These are phyloP conservation scores for Eremochloa ophiuroides DNA, from an alignment of 176 grass and related monocot species.

Conservation along the genomic window DNA sequence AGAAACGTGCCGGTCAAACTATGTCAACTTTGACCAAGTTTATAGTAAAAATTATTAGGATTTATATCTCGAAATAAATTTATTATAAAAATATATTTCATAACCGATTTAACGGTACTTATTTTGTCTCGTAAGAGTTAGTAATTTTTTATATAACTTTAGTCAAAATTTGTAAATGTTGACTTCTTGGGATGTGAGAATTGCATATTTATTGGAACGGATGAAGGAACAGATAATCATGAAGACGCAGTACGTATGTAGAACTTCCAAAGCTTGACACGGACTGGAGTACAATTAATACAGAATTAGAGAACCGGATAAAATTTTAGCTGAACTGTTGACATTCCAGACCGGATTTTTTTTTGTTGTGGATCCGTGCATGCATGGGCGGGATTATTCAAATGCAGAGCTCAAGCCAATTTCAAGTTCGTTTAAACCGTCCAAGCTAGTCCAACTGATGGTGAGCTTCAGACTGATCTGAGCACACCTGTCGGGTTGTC, in stretches of 20 bases:
- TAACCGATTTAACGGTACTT: too few relatives aligned
- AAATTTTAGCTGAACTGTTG: neutral
- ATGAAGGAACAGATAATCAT: neutral
- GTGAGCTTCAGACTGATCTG: neutral
- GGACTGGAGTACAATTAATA: neutral
- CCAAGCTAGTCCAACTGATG: neutral
- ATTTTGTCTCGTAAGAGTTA: too few relatives aligned
- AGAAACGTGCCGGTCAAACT: too few relatives aligned
- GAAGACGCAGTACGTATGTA: neutral
- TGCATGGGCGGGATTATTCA: neutral
- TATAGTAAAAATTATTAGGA: too few relatives aligned
- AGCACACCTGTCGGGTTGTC: neutral
- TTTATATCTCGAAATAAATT: too few relatives aligned
- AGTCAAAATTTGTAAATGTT: too few relatives aligned
- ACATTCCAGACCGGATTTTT: neutral
- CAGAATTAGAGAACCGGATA: neutral
- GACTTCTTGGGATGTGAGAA: too few relatives aligned
- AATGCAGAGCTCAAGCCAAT: neutral
- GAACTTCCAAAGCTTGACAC: neutral
- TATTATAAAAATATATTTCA: too few relatives aligned
- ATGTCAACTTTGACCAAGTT: too few relatives aligned
- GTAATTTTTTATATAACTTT: too few relatives aligned
- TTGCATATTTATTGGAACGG: too few relatives aligned
- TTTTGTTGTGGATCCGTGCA: neutral
- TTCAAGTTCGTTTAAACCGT: constrained; percentile 2